A percentile compares a stretch with the other conserved stretches of the same genome.
Conservation (phyloP, 2,329 filamentous ascomycete species). For the Apiospora kogelbergensis region DNA sequence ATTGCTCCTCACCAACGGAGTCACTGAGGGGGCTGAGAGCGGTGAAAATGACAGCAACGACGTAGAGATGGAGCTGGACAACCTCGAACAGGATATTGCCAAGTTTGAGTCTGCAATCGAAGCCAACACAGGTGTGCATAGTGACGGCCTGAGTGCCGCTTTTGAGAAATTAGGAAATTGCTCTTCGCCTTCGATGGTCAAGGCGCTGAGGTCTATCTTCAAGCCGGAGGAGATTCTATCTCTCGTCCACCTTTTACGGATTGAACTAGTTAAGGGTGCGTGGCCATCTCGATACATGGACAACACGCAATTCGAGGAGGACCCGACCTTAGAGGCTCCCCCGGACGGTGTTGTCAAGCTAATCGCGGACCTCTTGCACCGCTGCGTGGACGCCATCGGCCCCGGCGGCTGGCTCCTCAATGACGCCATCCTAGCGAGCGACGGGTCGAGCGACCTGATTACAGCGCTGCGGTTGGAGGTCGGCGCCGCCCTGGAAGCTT, state of each 20-base stretch:
- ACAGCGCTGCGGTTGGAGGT: constrained; percentile 67
- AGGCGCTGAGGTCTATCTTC: constrained; percentile 62
- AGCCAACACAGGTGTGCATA: constrained; percentile 62
- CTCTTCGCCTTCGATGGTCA: constrained; percentile 58
- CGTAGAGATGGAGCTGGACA: constrained; percentile 56
- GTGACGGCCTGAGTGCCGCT: constrained; percentile 64
- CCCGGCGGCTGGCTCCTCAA: constrained; percentile 72
- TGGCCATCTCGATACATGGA: constrained; percentile 76
- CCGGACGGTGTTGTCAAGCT: constrained; percentile 69
- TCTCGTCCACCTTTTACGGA: constrained; percentile 69
- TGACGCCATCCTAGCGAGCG: constrained; percentile 50
- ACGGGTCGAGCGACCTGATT: constrained; percentile 64
- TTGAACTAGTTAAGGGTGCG: constrained; percentile 71
- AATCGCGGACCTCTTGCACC: constrained; percentile 69
- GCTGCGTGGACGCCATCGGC: constrained; percentile 74
- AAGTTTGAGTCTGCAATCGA: constrained; percentile 67
- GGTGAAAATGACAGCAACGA: constrained; percentile 27
- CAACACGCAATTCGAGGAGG: constrained; percentile 45
- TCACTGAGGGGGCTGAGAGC: constrained; percentile 30
- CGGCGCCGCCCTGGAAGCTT: constrained; percentile 68
- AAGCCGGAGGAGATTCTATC: constrained; percentile 68
- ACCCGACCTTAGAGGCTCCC: constrained; percentile 47
- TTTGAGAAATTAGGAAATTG: constrained; percentile 70
- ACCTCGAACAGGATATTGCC: constrained; percentile 64
- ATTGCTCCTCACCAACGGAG: constrained; percentile 30